Conservation (phyloP, 768 basidiomycete species). For the Hortiboletus flavorubellus region DNA sequence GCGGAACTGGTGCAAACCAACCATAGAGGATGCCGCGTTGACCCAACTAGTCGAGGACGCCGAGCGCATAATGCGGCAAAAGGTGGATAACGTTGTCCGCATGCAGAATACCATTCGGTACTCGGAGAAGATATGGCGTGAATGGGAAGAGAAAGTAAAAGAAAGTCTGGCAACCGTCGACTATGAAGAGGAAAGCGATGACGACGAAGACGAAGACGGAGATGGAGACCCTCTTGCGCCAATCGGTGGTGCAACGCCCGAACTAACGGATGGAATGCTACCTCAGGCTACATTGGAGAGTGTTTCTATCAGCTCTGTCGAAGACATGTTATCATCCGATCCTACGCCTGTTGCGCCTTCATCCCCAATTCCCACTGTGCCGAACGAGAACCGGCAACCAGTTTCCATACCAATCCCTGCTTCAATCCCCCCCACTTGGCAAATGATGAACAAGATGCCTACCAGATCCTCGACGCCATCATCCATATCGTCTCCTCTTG, state of each 20-base stretch:
- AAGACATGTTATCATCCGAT: slow-evolving; percentile 43
- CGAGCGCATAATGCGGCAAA: slow-evolving; percentile 86
- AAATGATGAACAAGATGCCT: slow-evolving; percentile 44
- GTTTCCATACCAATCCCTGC: slow-evolving; percentile 37
- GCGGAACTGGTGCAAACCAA: slow-evolving; percentile 82
- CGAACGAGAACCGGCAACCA: slow-evolving; percentile 23
- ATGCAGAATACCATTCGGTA: slow-evolving; percentile 98
- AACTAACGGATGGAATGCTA: slow-evolving; percentile 21
- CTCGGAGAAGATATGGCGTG: slow-evolving; percentile 93
- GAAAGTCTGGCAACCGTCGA: slow-evolving; percentile 56
- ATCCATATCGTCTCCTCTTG: slow-evolving; percentile 83
- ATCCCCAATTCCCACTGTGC: slow-evolving; percentile 34
- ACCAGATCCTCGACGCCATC: slow-evolving; percentile 87
- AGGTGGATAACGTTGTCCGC: slow-evolving; percentile 91
- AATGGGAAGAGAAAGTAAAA: slow-evolving; percentile 91
- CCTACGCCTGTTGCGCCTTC: slow-evolving; percentile 68
- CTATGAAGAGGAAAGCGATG: slow-evolving; percentile 51
- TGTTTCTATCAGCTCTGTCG: slow-evolving; percentile 20
- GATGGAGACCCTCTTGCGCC: slow-evolving; percentile 41
- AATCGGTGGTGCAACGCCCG: slow-evolving; percentile 23
- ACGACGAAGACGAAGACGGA: slow-evolving; percentile 42
- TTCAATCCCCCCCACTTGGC: slow-evolving; percentile 46
- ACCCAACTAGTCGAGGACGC: slow-evolving; percentile 81
- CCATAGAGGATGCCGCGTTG: slow-evolving; percentile 82
- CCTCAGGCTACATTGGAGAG: slow-evolving; percentile 11